Conservation (phyloP, 257 asterid genomes). For the Solanum rostratum region DNA sequence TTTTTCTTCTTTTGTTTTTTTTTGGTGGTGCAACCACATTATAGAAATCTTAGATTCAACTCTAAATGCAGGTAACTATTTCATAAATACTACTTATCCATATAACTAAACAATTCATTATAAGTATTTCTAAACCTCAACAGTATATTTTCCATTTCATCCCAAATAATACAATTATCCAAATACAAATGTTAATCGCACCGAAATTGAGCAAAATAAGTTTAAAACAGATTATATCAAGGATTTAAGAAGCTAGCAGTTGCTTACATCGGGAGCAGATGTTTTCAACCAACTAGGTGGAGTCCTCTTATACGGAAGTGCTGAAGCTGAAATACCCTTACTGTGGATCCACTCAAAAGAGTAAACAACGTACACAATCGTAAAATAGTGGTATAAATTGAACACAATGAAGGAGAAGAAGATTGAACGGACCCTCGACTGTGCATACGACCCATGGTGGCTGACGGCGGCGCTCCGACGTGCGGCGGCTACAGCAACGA, state of each 20-base stretch:
- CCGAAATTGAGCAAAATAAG: background rate
- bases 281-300: constrained; percentile 1
- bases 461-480: background rate
- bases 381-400: background rate
- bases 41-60: too few relatives aligned
- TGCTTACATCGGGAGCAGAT: background rate
- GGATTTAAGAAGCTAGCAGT: background rate
- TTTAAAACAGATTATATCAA: background rate
- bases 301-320: background rate
- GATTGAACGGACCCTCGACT: background rate
- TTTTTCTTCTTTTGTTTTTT: too few relatives aligned
- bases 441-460: constrained; percentile 1
- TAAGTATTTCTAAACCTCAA: background rate
- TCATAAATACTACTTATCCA: background rate
- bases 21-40: too few relatives aligned
- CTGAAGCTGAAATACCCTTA: constrained; percentile 3
- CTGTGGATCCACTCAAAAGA: background rate
- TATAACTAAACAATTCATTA: background rate
- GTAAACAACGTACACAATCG: background rate
- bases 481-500: background rate
- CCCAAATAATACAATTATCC: background rate
- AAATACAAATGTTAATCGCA: background rate
- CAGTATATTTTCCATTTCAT: background rate
- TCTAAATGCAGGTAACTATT: background rate
- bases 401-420: background rate